These are phyloP conservation scores for Ceratobasidium sp. DNA, from an alignment of 1,284 basidiomycete species.

Conservation along the genomic window DNA sequence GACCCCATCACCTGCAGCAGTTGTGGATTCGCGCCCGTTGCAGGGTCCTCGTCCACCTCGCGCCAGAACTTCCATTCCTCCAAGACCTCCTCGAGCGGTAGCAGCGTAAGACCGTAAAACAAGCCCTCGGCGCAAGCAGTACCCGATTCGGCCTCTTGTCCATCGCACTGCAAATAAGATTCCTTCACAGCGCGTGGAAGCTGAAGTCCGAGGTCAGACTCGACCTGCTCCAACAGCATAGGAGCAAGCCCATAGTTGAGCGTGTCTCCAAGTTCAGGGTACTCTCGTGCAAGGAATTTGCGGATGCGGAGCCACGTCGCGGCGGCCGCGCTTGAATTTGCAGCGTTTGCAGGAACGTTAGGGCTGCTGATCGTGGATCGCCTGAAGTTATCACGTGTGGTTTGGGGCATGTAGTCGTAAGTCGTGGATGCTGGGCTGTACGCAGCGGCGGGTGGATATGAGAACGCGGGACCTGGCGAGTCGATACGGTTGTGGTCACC, in stretches of 20 bases:
- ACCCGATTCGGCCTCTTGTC: conserved; percentile 87
- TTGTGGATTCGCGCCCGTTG: conserved; percentile 76
- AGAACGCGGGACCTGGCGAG: conserved; percentile 44
- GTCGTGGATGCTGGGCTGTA: conserved; percentile 37
- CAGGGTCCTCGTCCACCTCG: conserved; percentile 85
- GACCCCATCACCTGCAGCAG: conserved; percentile 85
- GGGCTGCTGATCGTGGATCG: conserved; percentile 35
- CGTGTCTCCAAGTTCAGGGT: conserved; percentile 90
- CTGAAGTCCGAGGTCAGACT: conserved; percentile 81
- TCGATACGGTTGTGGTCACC: conserved; percentile 24
- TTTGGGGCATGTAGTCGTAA: conserved; percentile 47
- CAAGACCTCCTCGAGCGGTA: conserved; percentile 88
- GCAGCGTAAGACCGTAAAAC: conserved; percentile 85
- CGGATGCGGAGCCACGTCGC: conserved; percentile 84
- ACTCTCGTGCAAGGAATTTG: conserved; percentile 78
- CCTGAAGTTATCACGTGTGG: conserved; percentile 43
- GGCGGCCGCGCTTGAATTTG: conserved; percentile 62
- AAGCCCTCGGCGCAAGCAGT: conserved; percentile 87
- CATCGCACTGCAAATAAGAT: conserved; percentile 83
- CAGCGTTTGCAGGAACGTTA: conserved; percentile 52
- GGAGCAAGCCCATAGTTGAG: conserved; percentile 86
- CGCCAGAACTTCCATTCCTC: conserved; percentile 96
- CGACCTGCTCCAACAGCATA: conserved; percentile 77
- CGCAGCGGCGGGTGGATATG: conserved; percentile 46
- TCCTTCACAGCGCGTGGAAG: conserved; percentile 84